phyloP scores from a whole-genome alignment of 2,329 filamentous ascomycete species.

The Chaetoscypha palmicola region DNA sequence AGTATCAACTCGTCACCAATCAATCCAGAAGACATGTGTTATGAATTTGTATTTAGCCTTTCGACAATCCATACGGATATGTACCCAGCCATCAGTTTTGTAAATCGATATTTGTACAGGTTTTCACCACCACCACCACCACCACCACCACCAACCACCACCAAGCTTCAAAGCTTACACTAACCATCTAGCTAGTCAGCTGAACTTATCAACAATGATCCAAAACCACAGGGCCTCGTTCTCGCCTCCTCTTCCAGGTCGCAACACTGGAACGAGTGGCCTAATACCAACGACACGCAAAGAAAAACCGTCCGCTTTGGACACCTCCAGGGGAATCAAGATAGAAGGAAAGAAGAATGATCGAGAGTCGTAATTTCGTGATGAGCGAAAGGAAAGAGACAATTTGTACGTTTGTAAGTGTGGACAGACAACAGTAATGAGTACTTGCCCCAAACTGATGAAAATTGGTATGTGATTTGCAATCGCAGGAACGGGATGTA shows the following conservation, averaged over 20 bases:
- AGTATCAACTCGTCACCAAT: no score
- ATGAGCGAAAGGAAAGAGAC: background rate
- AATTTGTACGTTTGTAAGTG: conserved; percentile 6
- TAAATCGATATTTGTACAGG: background rate
- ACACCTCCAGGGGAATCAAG: conserved; percentile 1
- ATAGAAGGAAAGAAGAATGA: background rate
- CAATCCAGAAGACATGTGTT: no score
- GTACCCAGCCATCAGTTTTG: background rate
- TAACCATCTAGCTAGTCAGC: background rate
- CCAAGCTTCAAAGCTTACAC: background rate
- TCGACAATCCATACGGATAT: background rate
- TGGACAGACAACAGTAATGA: background rate
- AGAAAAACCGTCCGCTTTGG: background rate
- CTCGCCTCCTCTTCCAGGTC: background rate
- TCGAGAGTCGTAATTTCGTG: background rate
- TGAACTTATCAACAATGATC: background rate
- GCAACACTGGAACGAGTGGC: no score
- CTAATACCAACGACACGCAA: background rate
- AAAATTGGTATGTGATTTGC: background rate
- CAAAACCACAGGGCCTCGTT: background rate
- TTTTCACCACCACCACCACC: no score
- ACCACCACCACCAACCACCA: no score
- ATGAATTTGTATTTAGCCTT: no score
- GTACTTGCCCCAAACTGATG: background rate
- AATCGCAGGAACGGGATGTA: background rate